Conservation (phyloP, 108 stramenopile genomes). For the Cyclotella choctawhatcheeana region DNA sequence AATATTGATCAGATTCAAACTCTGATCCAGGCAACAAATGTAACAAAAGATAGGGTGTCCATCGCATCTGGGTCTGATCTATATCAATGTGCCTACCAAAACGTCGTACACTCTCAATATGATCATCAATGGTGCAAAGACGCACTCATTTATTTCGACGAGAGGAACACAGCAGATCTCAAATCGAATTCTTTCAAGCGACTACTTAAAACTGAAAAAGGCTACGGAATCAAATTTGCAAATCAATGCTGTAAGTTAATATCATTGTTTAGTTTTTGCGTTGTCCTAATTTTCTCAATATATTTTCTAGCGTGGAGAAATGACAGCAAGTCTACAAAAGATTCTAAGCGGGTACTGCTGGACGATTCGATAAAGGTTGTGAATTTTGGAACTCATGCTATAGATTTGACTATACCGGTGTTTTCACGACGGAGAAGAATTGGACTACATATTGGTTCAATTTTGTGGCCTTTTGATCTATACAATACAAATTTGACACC, state of each 20-base stretch:
- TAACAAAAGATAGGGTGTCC: constrained; percentile 26
- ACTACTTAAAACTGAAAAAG: constrained; percentile 34
- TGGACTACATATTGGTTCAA: constrained; percentile 1
- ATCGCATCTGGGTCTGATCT: constrained; percentile 36
- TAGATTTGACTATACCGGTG: constrained; percentile 21
- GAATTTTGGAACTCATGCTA: constrained; percentile 19
- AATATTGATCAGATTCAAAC: neutral
- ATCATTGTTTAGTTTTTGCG: neutral
- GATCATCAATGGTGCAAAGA: constrained; percentile 30
- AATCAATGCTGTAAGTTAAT: constrained; percentile 21
- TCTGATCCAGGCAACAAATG: neutral
- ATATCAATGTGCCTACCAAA: constrained; percentile 21
- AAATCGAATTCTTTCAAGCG: constrained; percentile 49
- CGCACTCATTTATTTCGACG: constrained; percentile 39
- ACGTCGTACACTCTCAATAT: constrained; percentile 19
- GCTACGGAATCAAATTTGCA: constrained; percentile 20
- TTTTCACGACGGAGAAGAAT: constrained; percentile 27
- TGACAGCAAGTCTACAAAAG: constrained; percentile 19
- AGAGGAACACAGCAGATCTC: constrained; percentile 45
- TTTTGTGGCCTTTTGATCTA: constrained; percentile 48
- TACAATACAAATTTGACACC: neutral
- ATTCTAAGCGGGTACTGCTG: constrained; percentile 43
- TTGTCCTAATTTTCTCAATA: neutral
- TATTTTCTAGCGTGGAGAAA: constrained; percentile 13
- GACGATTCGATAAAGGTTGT: constrained; percentile 33